Evolutionary conservation across 345 rosid species (phyloP).

Genomic region (Combretum micranthum): DNA sequence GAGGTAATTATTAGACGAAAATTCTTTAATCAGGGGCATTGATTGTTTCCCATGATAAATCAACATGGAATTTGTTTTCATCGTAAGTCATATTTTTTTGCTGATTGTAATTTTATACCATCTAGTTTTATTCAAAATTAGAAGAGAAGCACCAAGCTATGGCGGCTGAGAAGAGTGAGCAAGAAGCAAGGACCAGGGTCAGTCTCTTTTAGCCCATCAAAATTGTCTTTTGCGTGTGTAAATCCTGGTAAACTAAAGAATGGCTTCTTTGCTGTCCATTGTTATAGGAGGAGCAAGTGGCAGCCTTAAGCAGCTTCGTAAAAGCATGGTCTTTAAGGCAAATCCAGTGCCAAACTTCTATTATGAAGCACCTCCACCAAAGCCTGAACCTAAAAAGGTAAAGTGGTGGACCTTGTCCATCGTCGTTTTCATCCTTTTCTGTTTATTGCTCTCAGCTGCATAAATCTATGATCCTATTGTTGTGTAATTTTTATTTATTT

Average conservation of each 20-base stretch:
- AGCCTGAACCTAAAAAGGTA: slow-evolving; percentile 81
- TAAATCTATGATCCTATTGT: no score
- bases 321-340: slow-evolving; percentile 63
- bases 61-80: no score
- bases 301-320: slow-evolving; percentile 81
- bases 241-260: no score
- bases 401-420: no score
- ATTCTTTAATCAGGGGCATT: slow-evolving; percentile 4
- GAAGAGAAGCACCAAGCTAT: slow-evolving; percentile 70
- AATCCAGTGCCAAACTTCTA: slow-evolving; percentile 87
- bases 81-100: not conserved
- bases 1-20: slow-evolving; percentile 39
- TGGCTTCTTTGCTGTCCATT: not conserved
- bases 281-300: slow-evolving; percentile 84
- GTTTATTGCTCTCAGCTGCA: no score
- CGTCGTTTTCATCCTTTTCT: no score
- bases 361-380: slow-evolving; percentile 75
- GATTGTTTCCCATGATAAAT: no score
- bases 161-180: slow-evolving; percentile 62
- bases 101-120: no score
- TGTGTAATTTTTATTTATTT: no score
- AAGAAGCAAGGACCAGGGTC: slow-evolving; percentile 73
- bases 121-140: slow-evolving; percentile 66
- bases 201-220: not conserved
- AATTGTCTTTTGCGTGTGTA: no score